These are phyloP conservation scores for Tilletia caries DNA, from an alignment of 1,284 basidiomycete genomes.

Conservation along the genomic window DNA sequence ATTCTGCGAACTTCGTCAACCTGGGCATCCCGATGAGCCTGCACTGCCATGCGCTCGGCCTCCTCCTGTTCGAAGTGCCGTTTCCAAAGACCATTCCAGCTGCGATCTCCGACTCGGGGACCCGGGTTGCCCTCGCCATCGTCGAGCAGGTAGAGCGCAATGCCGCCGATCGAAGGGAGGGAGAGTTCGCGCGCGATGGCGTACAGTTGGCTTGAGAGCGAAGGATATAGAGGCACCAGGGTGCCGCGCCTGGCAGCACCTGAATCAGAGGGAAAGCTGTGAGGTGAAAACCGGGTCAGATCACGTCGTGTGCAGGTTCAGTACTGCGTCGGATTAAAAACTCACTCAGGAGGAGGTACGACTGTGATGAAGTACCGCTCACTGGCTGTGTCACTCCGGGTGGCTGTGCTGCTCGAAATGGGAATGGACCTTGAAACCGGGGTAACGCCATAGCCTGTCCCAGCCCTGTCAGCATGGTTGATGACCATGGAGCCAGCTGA, in stretches of 20 bases:
- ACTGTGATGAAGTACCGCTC: conserved; percentile 36
- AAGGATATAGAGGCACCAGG: conserved; percentile 47
- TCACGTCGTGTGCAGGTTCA: background rate
- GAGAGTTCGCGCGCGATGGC: conserved; percentile 51
- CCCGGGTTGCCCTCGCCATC: conserved; percentile 47
- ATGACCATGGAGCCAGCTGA: background rate
- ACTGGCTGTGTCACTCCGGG: background rate
- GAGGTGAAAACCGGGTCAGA: background rate
- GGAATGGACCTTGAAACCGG: background rate
- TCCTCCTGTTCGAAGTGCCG: conserved; percentile 38
- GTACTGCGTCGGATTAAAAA: background rate
- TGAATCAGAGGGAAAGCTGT: conserved; percentile 23
- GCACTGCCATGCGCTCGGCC: background rate
- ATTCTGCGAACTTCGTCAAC: background rate
- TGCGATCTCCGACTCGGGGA: conserved; percentile 43
- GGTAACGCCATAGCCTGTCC: background rate
- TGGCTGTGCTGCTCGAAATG: background rate
- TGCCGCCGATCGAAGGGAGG: conserved; percentile 46
- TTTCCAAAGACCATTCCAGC: conserved; percentile 48
- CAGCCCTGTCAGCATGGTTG: background rate
- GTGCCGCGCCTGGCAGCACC: conserved; percentile 35
- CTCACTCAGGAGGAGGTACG: conserved; percentile 31
- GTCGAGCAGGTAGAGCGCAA: conserved; percentile 44
- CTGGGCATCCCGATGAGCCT: background rate
- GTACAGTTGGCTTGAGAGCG: conserved; percentile 49